Conservation (phyloP, 305 asterid species). For the Fraxinus xanthoxyloides region DNA sequence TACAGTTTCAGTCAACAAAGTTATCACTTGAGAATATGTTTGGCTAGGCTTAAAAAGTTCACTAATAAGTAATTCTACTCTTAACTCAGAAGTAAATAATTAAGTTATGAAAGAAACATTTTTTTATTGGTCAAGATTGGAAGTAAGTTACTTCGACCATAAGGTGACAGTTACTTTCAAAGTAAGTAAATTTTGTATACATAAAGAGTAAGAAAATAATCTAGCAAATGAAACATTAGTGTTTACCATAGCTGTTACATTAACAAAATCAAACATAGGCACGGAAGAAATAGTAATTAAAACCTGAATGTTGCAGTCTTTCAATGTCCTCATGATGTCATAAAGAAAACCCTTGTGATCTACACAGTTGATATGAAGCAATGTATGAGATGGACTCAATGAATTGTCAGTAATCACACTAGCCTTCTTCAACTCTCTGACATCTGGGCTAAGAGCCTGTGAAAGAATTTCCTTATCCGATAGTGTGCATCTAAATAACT, state of each 20-base stretch:
- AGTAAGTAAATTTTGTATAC: background rate
- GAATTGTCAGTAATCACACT: conserved; percentile 62
- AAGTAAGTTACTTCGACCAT: background rate
- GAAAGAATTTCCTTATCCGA: conserved; percentile 56
- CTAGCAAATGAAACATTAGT: conserved; percentile 1
- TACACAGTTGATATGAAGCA: conserved; percentile 74
- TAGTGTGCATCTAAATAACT: conserved; percentile 56
- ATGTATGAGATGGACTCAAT: conserved; percentile 76
- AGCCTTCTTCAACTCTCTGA: conserved; percentile 57
- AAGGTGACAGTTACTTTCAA: background rate
- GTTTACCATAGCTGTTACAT: background rate
- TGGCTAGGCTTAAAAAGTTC: background rate
- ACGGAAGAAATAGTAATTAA: conserved; percentile 2
- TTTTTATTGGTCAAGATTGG: background rate
- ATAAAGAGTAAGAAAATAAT: too few species aligned
- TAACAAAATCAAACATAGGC: conserved; percentile 3
- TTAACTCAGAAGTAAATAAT: background rate
- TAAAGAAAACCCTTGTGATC: too few species aligned
- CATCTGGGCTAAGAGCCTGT: conserved; percentile 70
- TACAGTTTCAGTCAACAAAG: conserved; percentile 15
- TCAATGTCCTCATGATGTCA: conserved; percentile 76
- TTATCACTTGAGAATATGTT: background rate
- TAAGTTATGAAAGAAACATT: background rate
- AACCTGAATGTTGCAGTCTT: conserved; percentile 76
- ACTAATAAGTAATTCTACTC: background rate